Evolutionary conservation across 1,139 yeast species (phyloP).

Genomic region (Sugiyamaella japonica): DNA sequence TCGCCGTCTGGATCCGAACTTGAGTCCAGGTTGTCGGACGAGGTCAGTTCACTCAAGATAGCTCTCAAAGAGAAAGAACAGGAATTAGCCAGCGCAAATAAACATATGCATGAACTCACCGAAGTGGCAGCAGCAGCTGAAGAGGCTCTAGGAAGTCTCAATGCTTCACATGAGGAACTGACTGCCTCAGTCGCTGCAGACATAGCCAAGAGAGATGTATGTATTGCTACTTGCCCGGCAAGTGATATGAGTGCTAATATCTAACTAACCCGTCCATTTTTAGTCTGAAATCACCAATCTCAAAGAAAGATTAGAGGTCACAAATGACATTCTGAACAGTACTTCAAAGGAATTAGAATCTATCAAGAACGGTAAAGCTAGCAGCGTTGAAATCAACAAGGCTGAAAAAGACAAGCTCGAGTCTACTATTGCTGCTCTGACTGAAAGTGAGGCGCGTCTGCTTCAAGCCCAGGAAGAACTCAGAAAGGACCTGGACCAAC

Average conservation of each 20-base stretch:
- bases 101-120: constrained; percentile 53
- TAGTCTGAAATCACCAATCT: constrained; percentile 43
- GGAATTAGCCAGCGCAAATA: constrained; percentile 51
- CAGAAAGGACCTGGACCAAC: constrained; percentile 53
- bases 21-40: constrained; percentile 22
- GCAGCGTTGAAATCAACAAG: constrained; percentile 33
- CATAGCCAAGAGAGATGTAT: constrained; percentile 43
- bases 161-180: constrained; percentile 47
- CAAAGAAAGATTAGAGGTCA: constrained; percentile 40
- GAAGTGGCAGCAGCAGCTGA: constrained; percentile 53
- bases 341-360: constrained; percentile 30
- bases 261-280: constrained; percentile 26
- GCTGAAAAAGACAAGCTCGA: constrained; percentile 44
- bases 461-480: constrained; percentile 30
- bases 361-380: constrained; percentile 28
- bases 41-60: constrained; percentile 41
- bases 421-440: constrained; percentile 47
- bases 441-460: constrained; percentile 42
- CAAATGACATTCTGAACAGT: constrained; percentile 38
- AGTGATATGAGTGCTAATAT: not conserved
- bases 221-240: constrained; percentile 32
- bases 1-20: constrained; percentile 13
- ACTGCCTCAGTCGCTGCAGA: constrained; percentile 45
- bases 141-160: constrained; percentile 48
- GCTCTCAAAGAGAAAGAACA: constrained; percentile 47